phyloP scores from a whole-genome alignment of 768 basidiomycete species.

The Tulasnella sp. region DNA sequence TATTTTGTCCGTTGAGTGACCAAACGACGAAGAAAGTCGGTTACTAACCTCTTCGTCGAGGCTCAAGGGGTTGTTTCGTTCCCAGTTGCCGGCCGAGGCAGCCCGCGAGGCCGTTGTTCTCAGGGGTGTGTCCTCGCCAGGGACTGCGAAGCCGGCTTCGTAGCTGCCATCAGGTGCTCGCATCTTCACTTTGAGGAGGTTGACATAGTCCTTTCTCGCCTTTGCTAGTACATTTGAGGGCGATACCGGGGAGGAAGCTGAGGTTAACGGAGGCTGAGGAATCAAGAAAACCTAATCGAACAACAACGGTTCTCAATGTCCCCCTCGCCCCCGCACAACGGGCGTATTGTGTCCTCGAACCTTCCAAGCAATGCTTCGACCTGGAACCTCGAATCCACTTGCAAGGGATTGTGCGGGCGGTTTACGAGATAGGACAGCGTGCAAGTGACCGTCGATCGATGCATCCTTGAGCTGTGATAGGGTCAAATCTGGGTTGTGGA shows the following conservation, averaged over 20 bases:
- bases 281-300: conserved; percentile 51
- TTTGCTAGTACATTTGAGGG: conserved; percentile 29
- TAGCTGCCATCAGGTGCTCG: conserved; percentile 80
- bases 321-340: background rate
- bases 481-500: conserved; percentile 29
- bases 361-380: conserved; percentile 84
- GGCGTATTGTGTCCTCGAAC: conserved; percentile 30
- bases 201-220: conserved; percentile 45
- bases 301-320: background rate
- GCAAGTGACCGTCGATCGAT: conserved; percentile 48
- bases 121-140: conserved; percentile 35
- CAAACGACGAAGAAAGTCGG: background rate
- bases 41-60: conserved; percentile 55
- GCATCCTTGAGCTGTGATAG: conserved; percentile 49
- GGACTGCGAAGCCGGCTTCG: conserved; percentile 50
- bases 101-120: conserved; percentile 16
- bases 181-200: conserved; percentile 54
- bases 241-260: conserved; percentile 18
- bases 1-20: conserved; percentile 23
- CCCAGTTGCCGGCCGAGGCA: conserved; percentile 35
- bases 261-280: conserved; percentile 42
- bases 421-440: conserved; percentile 26
- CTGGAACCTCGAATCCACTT: conserved; percentile 38
- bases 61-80: conserved; percentile 71
- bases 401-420: background rate